Conservation (phyloP, 2,329 filamentous ascomycete species). For the Fusarium sp. region DNA sequence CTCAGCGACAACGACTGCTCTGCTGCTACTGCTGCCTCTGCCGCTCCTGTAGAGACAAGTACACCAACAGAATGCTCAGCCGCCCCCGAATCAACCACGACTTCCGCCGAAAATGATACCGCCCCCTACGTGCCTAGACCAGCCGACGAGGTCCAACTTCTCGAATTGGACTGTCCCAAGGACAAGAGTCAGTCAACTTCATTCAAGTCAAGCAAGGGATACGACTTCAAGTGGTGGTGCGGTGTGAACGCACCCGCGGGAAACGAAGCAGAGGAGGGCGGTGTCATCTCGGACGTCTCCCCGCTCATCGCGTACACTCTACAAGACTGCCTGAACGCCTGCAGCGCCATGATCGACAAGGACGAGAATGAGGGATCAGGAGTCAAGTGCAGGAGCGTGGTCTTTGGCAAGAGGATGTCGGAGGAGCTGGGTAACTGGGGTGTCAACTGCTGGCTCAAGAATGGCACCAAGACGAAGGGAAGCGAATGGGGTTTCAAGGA, state of each 20-base stretch:
- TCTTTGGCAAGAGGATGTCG: conserved; percentile 20
- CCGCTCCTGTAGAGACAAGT: conserved; percentile 10
- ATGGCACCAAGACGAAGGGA: neutral
- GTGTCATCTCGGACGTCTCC: conserved; percentile 7
- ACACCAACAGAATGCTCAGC: conserved; percentile 19
- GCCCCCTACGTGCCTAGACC: conserved; percentile 22
- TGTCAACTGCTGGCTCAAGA: conserved; percentile 30
- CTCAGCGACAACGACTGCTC: conserved; percentile 15
- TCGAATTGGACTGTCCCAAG: conserved; percentile 19
- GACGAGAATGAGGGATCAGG: neutral
- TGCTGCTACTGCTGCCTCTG: neutral
- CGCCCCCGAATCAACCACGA: neutral
- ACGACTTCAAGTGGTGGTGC: conserved; percentile 34
- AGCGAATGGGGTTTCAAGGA: conserved; percentile 7
- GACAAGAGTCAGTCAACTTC: conserved; percentile 10
- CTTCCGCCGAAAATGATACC: conserved; percentile 9
- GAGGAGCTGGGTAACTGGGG: neutral
- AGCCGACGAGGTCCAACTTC: neutral
- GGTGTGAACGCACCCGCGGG: conserved; percentile 23
- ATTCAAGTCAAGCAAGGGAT: conserved; percentile 29
- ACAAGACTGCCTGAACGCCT: conserved; percentile 28
- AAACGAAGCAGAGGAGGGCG: conserved; percentile 11
- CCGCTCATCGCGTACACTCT: conserved; percentile 18
- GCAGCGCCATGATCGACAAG: conserved; percentile 20
- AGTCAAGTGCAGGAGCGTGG: conserved; percentile 14